Conservation (phyloP, 2,329 filamentous ascomycete genomes). For the Epichloe gansuensis region DNA sequence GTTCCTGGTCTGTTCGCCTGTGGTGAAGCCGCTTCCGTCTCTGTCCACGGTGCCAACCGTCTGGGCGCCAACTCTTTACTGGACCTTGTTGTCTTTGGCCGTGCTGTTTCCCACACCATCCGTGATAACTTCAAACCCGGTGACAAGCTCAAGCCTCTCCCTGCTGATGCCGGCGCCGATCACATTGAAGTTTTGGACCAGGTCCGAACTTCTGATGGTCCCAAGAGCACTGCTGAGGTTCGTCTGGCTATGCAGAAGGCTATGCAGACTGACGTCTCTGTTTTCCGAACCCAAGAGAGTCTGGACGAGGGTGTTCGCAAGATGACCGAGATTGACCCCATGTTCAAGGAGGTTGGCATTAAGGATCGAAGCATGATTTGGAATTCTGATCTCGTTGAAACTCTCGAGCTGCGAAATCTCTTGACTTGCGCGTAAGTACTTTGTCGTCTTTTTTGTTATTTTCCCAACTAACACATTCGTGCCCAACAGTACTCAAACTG, state of each 20-base stretch:
- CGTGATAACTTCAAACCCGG: conserved; percentile 86
- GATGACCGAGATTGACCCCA: conserved; percentile 72
- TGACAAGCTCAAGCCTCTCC: conserved; percentile 62
- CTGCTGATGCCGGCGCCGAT: conserved; percentile 76
- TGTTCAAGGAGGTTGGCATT: conserved; percentile 74
- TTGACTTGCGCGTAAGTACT: conserved; percentile 85
- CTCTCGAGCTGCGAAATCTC: conserved; percentile 86
- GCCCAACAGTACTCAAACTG: conserved; percentile 64
- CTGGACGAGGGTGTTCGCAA: conserved; percentile 86
- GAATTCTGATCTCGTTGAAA: conserved; percentile 96
- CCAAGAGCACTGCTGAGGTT: conserved; percentile 80
- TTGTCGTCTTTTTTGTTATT: not conserved
- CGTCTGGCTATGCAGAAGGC: conserved; percentile 91
- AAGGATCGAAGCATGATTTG: conserved; percentile 99
- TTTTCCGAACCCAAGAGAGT: conserved; percentile 89
- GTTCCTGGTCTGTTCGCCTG: conserved; percentile 93
- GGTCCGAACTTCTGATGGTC: conserved; percentile 69
- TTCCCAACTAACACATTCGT: not conserved
- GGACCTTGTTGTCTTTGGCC: conserved; percentile 93
- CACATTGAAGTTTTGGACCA: conserved; percentile 79
- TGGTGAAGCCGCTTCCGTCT: conserved; percentile 94
- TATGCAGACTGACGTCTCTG: conserved; percentile 94
- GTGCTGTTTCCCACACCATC: conserved; percentile 93
- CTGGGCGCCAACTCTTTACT: conserved; percentile 96
- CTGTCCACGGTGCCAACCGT: conserved; percentile 95